These are phyloP conservation scores for Paracorniculantispora psalliotae DNA, from an alignment of 2,329 filamentous ascomycete species.

Conservation along the genomic window DNA sequence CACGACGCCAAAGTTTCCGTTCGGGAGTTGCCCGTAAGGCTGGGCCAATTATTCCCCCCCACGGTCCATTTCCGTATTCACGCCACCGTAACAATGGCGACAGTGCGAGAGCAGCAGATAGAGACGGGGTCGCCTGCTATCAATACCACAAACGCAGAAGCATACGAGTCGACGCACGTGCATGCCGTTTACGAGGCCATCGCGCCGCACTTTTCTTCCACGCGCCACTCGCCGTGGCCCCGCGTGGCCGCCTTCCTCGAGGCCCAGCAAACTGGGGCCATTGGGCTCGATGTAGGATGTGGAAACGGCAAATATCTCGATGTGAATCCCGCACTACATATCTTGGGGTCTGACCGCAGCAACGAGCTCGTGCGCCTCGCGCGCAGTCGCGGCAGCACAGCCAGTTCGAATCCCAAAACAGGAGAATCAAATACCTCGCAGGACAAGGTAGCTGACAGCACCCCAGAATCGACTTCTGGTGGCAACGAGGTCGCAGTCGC, in stretches of 20 bases:
- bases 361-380: conserved; percentile 50
- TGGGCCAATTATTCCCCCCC: neutral
- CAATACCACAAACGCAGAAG: conserved; percentile 33
- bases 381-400: conserved; percentile 22
- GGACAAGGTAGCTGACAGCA: neutral
- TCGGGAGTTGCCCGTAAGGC: neutral
- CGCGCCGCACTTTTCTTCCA: conserved; percentile 77
- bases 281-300: conserved; percentile 90
- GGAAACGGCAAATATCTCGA: conserved; percentile 94
- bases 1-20: neutral
- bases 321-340: conserved; percentile 71
- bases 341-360: conserved; percentile 81
- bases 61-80: neutral
- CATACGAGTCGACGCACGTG: conserved; percentile 82
- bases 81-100: neutral
- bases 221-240: conserved; percentile 83
- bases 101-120: neutral
- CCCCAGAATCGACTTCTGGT: conserved; percentile 11
- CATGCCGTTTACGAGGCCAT: conserved; percentile 89
- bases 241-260: conserved; percentile 76
- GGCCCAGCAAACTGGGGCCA: conserved; percentile 58
- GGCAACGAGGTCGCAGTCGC: conserved; percentile 70
- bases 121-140: neutral
- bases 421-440: neutral
- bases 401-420: conserved; percentile 18